Evolutionary conservation across 2,329 filamentous ascomycete species (phyloP), one percentile per base, ranked within the genome.

Genomic region (Sporothrix brasiliensis): DNA sequence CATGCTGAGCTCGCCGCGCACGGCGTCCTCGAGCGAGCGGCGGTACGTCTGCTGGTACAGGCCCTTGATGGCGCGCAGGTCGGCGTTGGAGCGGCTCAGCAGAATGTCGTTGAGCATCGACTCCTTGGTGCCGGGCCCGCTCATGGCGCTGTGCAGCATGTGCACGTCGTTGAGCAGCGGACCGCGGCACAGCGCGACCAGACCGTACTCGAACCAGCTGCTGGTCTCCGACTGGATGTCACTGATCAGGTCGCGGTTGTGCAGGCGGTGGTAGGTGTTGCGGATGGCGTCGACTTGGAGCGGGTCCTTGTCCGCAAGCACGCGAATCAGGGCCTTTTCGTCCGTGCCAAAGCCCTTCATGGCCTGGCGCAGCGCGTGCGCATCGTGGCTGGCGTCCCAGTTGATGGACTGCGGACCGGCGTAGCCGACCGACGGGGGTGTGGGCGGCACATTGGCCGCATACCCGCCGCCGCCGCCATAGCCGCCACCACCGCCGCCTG

Each of bases 281-380:
- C 89, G 87, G 67, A 96, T 83, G 10, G 87, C 83, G 63, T 89
- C 87, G 73, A 95, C 86, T 78, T 97, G 92, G 4, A 93, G 82
- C 0, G 94, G 91, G 73, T 96, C 92, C 73, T 93, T 90, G 74
- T 85, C 87, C 2, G 90, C 82, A 10, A 98, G 82, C 3, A 90
- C 82, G 2, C 83, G 82, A 73, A 97, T 94, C 19, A 98, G 82
- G 0, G 86, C 80, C 76, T 89, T 90, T 79, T 97, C 94, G 76
- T 98, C 89, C 0, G 94, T 97, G 47, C 94, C 94, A 73, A 97
- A 92, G 0, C 79, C 93, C 80, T 97, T 97, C 93, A 97, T 97
- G 2, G 94, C 92, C 75, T 86, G 86, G 68, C 92, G 88, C 27
- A 97, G 83, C 4, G 84, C 87, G 70, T 93, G 87, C 0, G 92